Conservation (phyloP, 176 grass and related monocot species). For the Puya raimondii region DNA sequence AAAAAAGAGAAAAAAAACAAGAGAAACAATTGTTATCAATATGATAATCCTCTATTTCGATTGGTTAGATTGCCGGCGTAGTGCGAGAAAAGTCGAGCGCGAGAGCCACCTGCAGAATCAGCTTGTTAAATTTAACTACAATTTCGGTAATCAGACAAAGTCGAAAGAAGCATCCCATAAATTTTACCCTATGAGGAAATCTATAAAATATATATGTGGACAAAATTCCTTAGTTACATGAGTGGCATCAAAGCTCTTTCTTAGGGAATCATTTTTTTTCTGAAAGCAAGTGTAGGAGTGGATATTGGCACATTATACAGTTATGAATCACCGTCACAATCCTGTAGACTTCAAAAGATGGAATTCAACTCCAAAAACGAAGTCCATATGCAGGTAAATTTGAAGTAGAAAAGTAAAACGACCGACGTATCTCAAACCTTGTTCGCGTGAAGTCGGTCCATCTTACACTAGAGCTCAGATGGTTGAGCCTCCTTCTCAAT, state of each 20-base stretch:
- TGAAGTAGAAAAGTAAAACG: background rate
- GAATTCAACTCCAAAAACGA: background rate
- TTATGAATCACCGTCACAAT: background rate
- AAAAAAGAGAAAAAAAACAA: too few relatives aligned
- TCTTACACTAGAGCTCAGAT: background rate
- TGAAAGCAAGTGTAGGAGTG: background rate
- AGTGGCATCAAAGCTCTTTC: background rate
- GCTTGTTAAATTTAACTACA: too few relatives aligned
- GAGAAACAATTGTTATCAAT: too few relatives aligned
- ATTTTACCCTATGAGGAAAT: too few relatives aligned
- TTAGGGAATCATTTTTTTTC: background rate
- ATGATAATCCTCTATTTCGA: too few relatives aligned
- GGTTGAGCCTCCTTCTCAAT: conserved; percentile 13
- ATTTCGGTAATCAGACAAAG: too few relatives aligned
- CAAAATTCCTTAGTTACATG: too few relatives aligned
- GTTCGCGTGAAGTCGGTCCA: background rate
- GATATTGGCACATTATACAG: background rate
- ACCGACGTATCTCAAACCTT: background rate
- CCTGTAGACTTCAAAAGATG: background rate
- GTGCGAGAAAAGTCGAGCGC: too few relatives aligned
- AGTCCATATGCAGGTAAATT: background rate
- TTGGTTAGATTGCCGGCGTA: too few relatives aligned
- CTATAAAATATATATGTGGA: too few relatives aligned
- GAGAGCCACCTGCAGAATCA: too few relatives aligned
- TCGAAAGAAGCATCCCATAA: too few relatives aligned